phyloP scores from a whole-genome alignment of 805 yeast genomes.

The Candida vaughaniae region DNA sequence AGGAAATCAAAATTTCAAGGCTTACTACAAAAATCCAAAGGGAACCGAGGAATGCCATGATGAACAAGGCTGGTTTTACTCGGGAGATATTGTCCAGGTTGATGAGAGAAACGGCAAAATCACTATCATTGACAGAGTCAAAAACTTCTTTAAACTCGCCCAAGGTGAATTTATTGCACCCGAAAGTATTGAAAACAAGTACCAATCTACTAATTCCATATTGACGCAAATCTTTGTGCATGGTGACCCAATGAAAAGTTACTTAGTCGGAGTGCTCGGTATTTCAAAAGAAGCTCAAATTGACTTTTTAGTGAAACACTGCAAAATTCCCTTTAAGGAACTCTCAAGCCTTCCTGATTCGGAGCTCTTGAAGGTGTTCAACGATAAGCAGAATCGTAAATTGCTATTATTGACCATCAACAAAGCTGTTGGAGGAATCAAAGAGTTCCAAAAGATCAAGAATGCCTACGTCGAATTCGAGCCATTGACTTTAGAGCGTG shows the following conservation, averaged over 20 bases:
- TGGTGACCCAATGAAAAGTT: slow-evolving; percentile 30
- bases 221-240: slow-evolving; percentile 30
- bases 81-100: slow-evolving; percentile 51
- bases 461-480: slow-evolving; percentile 36
- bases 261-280: slow-evolving; percentile 31
- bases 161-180: slow-evolving; percentile 45
- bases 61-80: slow-evolving; percentile 53
- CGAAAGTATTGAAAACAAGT: slow-evolving; percentile 38
- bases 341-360: slow-evolving; percentile 9
- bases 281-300: slow-evolving; percentile 20
- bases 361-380: slow-evolving; percentile 22
- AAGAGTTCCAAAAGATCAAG: slow-evolving; percentile 40
- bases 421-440: slow-evolving; percentile 23
- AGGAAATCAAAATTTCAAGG: slow-evolving; percentile 54
- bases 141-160: slow-evolving; percentile 46
- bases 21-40: slow-evolving; percentile 48
- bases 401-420: slow-evolving; percentile 24
- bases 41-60: slow-evolving; percentile 48
- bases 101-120: slow-evolving; percentile 25
- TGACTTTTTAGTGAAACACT: slow-evolving; percentile 16
- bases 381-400: slow-evolving; percentile 20
- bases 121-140: slow-evolving; percentile 49
- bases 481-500: slow-evolving; percentile 38
- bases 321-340: slow-evolving; percentile 6
- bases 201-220: slow-evolving; percentile 28